Evolutionary conservation across 2,329 filamentous ascomycete genomes (phyloP).

Genomic region (Lachnellula occidentalis): DNA sequence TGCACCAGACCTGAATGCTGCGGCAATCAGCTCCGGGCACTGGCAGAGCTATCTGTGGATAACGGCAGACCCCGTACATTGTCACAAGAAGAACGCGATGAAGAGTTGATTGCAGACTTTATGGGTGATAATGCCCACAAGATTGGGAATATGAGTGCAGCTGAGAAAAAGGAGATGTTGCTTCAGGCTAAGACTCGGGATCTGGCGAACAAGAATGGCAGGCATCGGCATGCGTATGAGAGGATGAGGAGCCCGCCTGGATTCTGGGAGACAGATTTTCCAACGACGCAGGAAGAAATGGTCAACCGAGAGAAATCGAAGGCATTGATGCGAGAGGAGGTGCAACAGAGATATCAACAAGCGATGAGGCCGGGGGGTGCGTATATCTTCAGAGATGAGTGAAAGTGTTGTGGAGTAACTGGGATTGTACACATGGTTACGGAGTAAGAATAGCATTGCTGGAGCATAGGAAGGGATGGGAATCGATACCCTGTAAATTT

Average conservation of each 20-base stretch:
- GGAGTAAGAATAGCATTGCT: background rate
- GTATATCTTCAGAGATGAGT: conserved; percentile 79
- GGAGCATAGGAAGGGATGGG: background rate
- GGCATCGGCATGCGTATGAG: conserved; percentile 69
- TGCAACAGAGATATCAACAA: conserved; percentile 73
- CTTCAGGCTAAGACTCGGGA: conserved; percentile 69
- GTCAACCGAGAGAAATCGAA: conserved; percentile 60
- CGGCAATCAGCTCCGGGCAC: conserved; percentile 34
- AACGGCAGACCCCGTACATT: conserved; percentile 14
- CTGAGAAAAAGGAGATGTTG: conserved; percentile 62
- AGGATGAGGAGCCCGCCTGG: conserved; percentile 72
- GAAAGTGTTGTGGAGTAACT: background rate
- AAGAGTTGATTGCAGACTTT: conserved; percentile 49
- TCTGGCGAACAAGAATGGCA: conserved; percentile 70
- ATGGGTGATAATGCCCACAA: conserved; percentile 52
- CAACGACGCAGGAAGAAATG: conserved; percentile 74
- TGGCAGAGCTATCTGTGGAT: conserved; percentile 22
- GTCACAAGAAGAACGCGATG: conserved; percentile 37
- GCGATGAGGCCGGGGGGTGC: conserved; percentile 70
- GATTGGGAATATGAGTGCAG: conserved; percentile 50
- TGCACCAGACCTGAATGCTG: conserved; percentile 55
- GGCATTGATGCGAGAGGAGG: conserved; percentile 55
- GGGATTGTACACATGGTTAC: background rate
- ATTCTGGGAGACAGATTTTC: conserved; percentile 89
- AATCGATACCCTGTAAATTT: background rate